Conservation (phyloP, 345 rosid species). For the Rhizophora mangle region DNA sequence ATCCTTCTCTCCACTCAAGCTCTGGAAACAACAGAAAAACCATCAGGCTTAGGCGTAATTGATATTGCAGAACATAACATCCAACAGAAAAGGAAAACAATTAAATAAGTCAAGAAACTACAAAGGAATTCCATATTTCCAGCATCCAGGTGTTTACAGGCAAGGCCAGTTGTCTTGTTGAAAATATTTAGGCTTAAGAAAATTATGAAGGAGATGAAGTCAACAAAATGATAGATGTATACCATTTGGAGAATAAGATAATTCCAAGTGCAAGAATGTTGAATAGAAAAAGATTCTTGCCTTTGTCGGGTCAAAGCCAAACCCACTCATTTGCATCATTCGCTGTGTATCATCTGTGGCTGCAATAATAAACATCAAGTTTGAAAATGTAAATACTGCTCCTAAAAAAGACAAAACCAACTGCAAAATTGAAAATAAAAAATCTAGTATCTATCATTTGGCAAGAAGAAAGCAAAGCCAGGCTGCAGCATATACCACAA, state of each 20-base stretch:
- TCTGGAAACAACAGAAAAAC: neutral
- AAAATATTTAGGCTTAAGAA: too few relatives aligned
- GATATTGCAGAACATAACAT: neutral
- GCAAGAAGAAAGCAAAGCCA: too few relatives aligned
- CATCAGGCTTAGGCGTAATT: neutral
- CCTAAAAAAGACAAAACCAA: too few relatives aligned
- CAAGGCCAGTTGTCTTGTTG: too few relatives aligned
- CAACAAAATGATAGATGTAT: too few relatives aligned
- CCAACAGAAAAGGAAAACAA: neutral
- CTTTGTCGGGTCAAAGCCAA: constrained; percentile 85
- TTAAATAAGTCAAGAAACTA: neutral
- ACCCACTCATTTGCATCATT: constrained; percentile 99
- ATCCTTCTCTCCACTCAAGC: constrained; percentile 57
- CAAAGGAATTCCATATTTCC: neutral
- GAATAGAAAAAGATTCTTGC: constrained; percentile 31
- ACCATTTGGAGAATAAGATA: too few relatives aligned
- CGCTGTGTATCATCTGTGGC: constrained; percentile 85
- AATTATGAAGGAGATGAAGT: too few relatives aligned
- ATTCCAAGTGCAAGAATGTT: constrained; percentile 1
- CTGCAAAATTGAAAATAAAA: too few relatives aligned
- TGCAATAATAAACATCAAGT: constrained; percentile 33
- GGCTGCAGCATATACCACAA: too few relatives aligned
- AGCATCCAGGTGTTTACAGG: too few relatives aligned
- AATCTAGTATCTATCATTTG: too few relatives aligned
- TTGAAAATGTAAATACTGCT: too few relatives aligned